Percentiles rank a stretch among this genome's conserved stretches.
These are phyloP conservation scores for Cucurbita ficifolia DNA, from an alignment of 306 rosid genomes.

Conservation along the genomic window DNA sequence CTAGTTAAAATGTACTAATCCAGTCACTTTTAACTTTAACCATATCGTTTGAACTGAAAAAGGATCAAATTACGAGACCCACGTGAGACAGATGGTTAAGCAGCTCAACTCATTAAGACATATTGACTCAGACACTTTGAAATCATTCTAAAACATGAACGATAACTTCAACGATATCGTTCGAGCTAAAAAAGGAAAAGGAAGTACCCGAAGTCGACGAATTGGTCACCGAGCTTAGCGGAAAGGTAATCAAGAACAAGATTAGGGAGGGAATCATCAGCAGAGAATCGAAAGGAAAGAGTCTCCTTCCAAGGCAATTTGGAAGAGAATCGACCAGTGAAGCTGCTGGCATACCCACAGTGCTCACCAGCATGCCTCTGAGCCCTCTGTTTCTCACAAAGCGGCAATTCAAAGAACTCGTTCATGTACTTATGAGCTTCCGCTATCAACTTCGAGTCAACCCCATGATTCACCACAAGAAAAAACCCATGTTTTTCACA, in stretches of 20 bases:
- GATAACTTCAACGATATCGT: too few species aligned
- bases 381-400: conserved; percentile 60
- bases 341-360: conserved; percentile 95
- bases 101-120: too few species aligned
- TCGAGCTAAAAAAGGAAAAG: neutral
- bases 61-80: too few species aligned
- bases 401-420: conserved; percentile 56
- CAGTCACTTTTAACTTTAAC: too few species aligned
- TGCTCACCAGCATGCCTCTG: conserved; percentile 69
- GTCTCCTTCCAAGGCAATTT: conserved; percentile 97
- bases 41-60: too few species aligned
- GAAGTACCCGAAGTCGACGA: conserved; percentile 46
- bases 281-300: conserved; percentile 48
- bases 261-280: conserved; percentile 14
- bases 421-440: conserved; percentile 56
- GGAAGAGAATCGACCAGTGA: conserved; percentile 72
- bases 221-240: conserved; percentile 41
- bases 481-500: conserved; percentile 80
- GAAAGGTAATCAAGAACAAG: conserved; percentile 37
- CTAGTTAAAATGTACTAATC: too few species aligned
- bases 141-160: too few species aligned
- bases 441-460: conserved; percentile 30
- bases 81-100: too few species aligned
- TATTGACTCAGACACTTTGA: too few species aligned
- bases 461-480: conserved; percentile 72